These are phyloP conservation scores for Teratosphaeria zuluensis DNA, from an alignment of 2,329 filamentous ascomycete species.

Conservation along the genomic window DNA sequence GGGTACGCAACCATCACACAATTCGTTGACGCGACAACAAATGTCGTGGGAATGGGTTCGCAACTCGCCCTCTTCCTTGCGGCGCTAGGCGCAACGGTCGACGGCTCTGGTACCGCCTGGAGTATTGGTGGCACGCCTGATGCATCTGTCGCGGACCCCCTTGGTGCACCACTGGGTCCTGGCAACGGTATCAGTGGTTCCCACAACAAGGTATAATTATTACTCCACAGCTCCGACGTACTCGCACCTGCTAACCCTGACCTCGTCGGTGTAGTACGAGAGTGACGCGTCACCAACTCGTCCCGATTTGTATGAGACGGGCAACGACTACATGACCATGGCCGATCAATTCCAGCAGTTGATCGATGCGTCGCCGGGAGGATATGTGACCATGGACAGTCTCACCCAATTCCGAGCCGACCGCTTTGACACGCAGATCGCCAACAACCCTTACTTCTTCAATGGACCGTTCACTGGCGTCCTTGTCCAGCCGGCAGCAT, in stretches of 20 bases:
- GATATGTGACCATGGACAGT: slow-evolving; percentile 6
- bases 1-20: slow-evolving; percentile 23
- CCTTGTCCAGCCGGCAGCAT: slow-evolving; percentile 11
- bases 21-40: slow-evolving; percentile 19
- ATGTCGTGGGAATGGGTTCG: slow-evolving; percentile 26
- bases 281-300: slow-evolving; percentile 25
- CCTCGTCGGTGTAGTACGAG: slow-evolving; percentile 21
- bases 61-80: slow-evolving; percentile 25
- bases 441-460: slow-evolving; percentile 27
- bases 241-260: slow-evolving; percentile 17
- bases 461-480: slow-evolving; percentile 22
- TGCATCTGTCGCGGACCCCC: slow-evolving; percentile 3
- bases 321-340: slow-evolving; percentile 18
- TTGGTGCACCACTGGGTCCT: slow-evolving; percentile 1
- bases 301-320: slow-evolving; percentile 22
- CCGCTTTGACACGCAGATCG: slow-evolving; percentile 15
- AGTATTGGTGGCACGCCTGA: slow-evolving; percentile 22
- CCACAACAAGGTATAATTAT: neutral
- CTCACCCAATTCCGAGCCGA: slow-evolving; percentile 9
- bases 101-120: slow-evolving; percentile 22
- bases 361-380: slow-evolving; percentile 16
- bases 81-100: slow-evolving; percentile 23
- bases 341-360: slow-evolving; percentile 20
- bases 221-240: neutral
- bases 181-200: slow-evolving; percentile 13